Evolutionary conservation across 176 grass and related monocot genomes (phyloP).

Genomic region (Themeda triandra): DNA sequence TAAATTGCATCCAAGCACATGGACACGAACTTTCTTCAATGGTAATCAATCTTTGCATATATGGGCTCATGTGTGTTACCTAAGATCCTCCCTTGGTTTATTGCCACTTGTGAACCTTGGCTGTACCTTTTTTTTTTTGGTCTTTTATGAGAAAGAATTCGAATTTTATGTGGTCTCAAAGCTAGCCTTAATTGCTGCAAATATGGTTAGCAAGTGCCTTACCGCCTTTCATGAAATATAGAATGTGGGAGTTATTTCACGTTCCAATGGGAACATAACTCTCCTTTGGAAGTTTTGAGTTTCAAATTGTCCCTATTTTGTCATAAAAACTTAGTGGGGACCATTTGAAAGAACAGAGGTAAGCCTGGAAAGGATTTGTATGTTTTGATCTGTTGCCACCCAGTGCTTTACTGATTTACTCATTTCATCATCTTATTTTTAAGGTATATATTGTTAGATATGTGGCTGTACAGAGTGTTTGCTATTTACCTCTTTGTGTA

Average conservation of each 20-base stretch:
- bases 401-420: slow-evolving; percentile 5
- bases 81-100: neutral
- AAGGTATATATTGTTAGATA: no score
- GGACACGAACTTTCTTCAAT: slow-evolving; percentile 9
- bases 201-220: slow-evolving; percentile 2
- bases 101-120: neutral
- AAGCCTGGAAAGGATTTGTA: neutral
- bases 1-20: slow-evolving; percentile 4
- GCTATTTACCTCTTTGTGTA: no score
- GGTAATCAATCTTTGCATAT: neutral
- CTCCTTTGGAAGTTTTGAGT: neutral
- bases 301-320: neutral
- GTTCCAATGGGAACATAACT: neutral
- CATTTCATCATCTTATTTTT: neutral
- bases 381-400: neutral
- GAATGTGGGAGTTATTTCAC: neutral
- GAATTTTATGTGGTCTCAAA: neutral
- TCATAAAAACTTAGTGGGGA: neutral
- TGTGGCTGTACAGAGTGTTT: no score
- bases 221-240: slow-evolving; percentile 11
- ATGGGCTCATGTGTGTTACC: slow-evolving; percentile 19
- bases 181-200: neutral
- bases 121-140: neutral
- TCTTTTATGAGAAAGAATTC: neutral
- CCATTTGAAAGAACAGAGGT: slow-evolving; percentile 5